phyloP scores from a whole-genome alignment of 2,329 filamentous ascomycete species.

The Colletotrichum sp. region DNA sequence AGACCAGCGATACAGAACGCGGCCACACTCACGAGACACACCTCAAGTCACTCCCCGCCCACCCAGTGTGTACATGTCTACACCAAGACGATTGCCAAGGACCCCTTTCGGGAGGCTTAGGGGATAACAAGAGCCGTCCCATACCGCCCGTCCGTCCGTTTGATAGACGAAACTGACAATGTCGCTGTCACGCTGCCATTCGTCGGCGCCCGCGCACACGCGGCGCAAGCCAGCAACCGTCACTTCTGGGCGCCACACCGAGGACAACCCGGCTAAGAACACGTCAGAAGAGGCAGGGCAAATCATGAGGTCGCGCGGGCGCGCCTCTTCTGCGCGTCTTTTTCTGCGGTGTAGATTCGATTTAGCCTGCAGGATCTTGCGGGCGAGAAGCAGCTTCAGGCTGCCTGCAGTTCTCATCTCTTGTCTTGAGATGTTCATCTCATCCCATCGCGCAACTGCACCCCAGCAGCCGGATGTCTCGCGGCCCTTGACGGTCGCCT shows the following conservation, averaged over 20 bases:
- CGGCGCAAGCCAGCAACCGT: neutral
- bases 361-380: neutral
- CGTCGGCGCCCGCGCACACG: neutral
- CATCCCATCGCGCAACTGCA: neutral
- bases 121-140: slow-evolving; percentile 15
- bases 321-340: neutral
- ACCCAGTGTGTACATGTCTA: neutral
- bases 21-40: neutral
- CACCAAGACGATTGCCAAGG: neutral
- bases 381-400: neutral
- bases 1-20: neutral
- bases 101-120: slow-evolving; percentile 11
- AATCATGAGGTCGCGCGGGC: neutral
- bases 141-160: neutral
- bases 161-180: neutral
- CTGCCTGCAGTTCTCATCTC: neutral
- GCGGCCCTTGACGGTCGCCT: neutral
- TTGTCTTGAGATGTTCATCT: neutral
- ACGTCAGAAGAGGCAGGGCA: slow-evolving; percentile 2
- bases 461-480: neutral
- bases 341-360: neutral
- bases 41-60: neutral
- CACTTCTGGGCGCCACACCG: neutral
- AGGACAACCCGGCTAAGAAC: neutral
- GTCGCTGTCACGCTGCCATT: slow-evolving; percentile 14